Percentiles rank a stretch among this genome's conserved stretches.
Evolutionary conservation across 1,139 yeast species (phyloP).

Genomic region (Hyphopichia pseudoburtonii): DNA sequence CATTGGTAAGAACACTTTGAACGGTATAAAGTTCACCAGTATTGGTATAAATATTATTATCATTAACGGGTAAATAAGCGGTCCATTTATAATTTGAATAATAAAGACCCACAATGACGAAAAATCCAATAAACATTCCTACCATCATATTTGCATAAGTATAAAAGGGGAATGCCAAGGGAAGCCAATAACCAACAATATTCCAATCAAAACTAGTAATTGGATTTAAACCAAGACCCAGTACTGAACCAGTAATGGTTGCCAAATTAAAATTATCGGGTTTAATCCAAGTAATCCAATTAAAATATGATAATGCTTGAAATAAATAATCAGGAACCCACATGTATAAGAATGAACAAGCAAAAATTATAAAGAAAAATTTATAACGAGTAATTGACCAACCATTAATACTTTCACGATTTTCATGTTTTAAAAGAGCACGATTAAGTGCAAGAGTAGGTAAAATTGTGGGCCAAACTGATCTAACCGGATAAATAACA

Average conservation of each 20-base stretch:
- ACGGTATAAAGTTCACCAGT: constrained; percentile 45
- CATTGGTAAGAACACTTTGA: constrained; percentile 34
- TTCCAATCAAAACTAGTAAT: constrained; percentile 56
- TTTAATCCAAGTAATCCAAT: constrained; percentile 29
- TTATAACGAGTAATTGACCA: constrained; percentile 43
- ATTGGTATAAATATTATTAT: constrained; percentile 48
- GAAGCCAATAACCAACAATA: constrained; percentile 17
- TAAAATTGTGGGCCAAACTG: constrained; percentile 57
- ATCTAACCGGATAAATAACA: constrained; percentile 54
- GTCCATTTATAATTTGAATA: constrained; percentile 53
- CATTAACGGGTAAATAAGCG: constrained; percentile 54
- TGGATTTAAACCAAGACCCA: constrained; percentile 65
- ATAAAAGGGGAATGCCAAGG: constrained; percentile 47
- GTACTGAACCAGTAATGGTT: constrained; percentile 51
- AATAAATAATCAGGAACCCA: constrained; percentile 39
- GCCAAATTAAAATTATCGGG: constrained; percentile 41
- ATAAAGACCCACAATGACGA: constrained; percentile 45
- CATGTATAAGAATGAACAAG: constrained; percentile 27
- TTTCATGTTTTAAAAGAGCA: constrained; percentile 47
- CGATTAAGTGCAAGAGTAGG: constrained; percentile 57
- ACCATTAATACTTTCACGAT: constrained; percentile 38
- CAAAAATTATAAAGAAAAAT: constrained; percentile 28
- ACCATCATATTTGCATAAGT: constrained; percentile 38
- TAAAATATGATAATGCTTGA: constrained; percentile 29
- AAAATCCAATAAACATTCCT: constrained; percentile 46